Percentiles rank a stretch among this genome's conserved stretches.
phyloP scores from a whole-genome alignment of 495 filamentous ascomycete species.

The Aspergillus olivimuriae region DNA sequence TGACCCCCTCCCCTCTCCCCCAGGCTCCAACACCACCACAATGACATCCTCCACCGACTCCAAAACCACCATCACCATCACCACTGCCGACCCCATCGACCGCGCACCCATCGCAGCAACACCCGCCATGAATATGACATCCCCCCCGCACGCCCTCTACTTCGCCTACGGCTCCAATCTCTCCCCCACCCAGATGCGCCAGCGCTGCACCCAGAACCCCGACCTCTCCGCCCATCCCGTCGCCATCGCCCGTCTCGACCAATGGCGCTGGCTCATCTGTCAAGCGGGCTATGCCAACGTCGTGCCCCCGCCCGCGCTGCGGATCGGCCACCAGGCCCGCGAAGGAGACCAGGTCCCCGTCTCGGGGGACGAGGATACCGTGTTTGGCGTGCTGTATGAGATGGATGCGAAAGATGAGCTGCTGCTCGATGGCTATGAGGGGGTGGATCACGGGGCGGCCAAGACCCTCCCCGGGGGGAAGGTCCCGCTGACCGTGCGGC shows the following conservation, averaged over 20 bases:
- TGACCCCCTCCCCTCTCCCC: background rate
- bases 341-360: conserved; percentile 14
- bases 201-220: conserved; percentile 51
- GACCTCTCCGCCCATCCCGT: conserved; percentile 43
- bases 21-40: background rate
- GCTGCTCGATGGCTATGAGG: conserved; percentile 38
- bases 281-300: conserved; percentile 65
- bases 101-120: conserved; percentile 2
- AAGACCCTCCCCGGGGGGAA: conserved; percentile 5
- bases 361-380: conserved; percentile 25
- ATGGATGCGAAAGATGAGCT: conserved; percentile 35
- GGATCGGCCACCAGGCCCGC: conserved; percentile 18
- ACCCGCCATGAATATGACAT: no score
- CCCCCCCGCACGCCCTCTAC: conserved; percentile 44
- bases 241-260: conserved; percentile 38
- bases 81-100: conserved; percentile 7
- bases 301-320: conserved; percentile 30
- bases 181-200: conserved; percentile 57
- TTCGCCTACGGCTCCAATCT: conserved; percentile 74
- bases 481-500: conserved; percentile 37
- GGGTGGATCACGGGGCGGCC: conserved; percentile 24
- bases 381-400: conserved; percentile 57
- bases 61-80: conserved; percentile 5
- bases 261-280: conserved; percentile 63
- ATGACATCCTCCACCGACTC: background rate